These are phyloP conservation scores for Mortierella sp. DNA, from an alignment of 371 early-diverging fungal genomes.

Conservation along the genomic window DNA sequence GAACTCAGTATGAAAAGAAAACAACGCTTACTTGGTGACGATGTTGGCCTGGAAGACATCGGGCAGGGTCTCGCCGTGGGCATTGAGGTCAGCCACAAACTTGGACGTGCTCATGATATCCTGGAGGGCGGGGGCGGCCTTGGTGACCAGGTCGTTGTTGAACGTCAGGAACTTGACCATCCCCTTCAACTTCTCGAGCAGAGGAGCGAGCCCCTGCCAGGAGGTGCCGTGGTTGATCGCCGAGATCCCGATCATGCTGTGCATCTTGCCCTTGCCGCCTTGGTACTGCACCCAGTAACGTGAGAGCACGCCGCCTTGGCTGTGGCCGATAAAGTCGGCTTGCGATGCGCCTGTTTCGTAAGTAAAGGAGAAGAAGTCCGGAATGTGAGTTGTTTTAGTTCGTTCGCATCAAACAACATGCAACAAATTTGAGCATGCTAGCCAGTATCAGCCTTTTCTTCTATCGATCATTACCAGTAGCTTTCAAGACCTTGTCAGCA, in stretches of 20 bases:
- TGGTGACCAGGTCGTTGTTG: not conserved
- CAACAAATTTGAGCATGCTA: too few species aligned
- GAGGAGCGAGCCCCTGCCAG: not conserved
- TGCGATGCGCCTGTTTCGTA: not conserved
- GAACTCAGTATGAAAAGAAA: not conserved
- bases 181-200: not conserved
- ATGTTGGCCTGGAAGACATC: conserved; percentile 13
- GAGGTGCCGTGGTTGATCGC: conserved; percentile 18
- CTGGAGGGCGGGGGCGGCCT: conserved; percentile 3
- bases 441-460: too few species aligned
- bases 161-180: not conserved
- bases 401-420: too few species aligned
- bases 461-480: conserved; percentile 4
- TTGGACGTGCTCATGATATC: not conserved
- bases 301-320: conserved; percentile 14
- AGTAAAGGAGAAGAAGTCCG: not conserved
- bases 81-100: conserved; percentile 7
- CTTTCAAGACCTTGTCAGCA: conserved; percentile 3
- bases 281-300: conserved; percentile 17
- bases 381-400: too few species aligned
- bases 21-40: not conserved
- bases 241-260: conserved; percentile 1
- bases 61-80: conserved; percentile 7
- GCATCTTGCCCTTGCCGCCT: conserved; percentile 18
- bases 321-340: conserved; percentile 16